A percentile compares a stretch with the other conserved stretches of the same genome.
Evolutionary conservation across 2,329 filamentous ascomycete species (phyloP).

Genomic region (Nemania bipapillata): DNA sequence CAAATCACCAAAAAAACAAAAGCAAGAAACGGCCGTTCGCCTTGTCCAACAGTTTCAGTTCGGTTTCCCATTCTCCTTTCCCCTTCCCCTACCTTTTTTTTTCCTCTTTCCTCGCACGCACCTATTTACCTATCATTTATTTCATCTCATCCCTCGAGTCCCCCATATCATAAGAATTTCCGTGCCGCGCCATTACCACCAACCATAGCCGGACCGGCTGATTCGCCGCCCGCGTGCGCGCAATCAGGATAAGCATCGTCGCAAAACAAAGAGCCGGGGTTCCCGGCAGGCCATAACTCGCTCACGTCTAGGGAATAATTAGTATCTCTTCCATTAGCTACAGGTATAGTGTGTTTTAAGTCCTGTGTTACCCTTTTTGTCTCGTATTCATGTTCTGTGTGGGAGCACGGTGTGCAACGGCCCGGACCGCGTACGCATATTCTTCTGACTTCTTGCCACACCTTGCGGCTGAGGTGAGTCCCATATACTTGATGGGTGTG

Average conservation of each 20-base stretch:
- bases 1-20: neutral
- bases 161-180: neutral
- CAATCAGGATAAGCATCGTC: constrained; percentile 6
- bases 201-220: constrained; percentile 17
- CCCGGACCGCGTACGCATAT: neutral
- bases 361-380: neutral
- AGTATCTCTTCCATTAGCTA: neutral
- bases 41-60: neutral
- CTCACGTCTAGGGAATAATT: neutral
- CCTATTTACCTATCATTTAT: too few relatives aligned
- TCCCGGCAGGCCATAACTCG: neutral
- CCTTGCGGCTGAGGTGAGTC: constrained; percentile 46
- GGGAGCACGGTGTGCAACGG: neutral
- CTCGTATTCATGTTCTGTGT: neutral
- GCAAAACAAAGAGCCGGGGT: neutral
- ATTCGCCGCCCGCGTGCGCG: constrained; percentile 17
- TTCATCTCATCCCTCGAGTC: neutral
- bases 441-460: neutral
- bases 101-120: too few relatives aligned
- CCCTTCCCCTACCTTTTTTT: too few relatives aligned
- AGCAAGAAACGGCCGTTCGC: neutral
- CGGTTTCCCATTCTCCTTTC: neutral
- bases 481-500: constrained; percentile 51
- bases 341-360: neutral
- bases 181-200: constrained; percentile 18